Conservation (phyloP, 345 rosid species). For the Arabis alpina region DNA sequence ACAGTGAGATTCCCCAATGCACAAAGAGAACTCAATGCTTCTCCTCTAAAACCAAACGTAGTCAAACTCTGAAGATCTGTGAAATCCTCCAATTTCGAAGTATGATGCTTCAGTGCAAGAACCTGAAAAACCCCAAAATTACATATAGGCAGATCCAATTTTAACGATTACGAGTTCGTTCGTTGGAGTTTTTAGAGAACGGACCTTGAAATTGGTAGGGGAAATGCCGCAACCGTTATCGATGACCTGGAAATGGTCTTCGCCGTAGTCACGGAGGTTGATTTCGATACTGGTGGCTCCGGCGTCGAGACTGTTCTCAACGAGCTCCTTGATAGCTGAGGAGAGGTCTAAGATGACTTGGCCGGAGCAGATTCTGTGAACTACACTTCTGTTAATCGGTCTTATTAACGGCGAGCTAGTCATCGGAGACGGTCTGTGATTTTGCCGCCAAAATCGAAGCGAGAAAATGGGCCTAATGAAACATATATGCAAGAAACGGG, state of each 20-base stretch:
- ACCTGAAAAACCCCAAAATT: conserved; percentile 48
- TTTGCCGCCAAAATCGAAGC: too few relatives aligned
- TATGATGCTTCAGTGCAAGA: conserved; percentile 89
- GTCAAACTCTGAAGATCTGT: conserved; percentile 76
- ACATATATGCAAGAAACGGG: too few relatives aligned
- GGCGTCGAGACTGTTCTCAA: conserved; percentile 97
- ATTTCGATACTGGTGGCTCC: conserved; percentile 88
- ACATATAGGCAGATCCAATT: too few relatives aligned
- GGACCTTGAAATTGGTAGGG: conserved; percentile 80
- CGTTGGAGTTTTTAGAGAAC: conserved; percentile 10
- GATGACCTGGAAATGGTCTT: conserved; percentile 85
- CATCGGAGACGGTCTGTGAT: conserved; percentile 6
- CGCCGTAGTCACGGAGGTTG: conserved; percentile 76
- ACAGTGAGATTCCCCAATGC: conserved; percentile 78
- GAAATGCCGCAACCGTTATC: conserved; percentile 96
- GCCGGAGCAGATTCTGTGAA: conserved; percentile 86
- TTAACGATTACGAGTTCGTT: not conserved
- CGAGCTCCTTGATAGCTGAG: conserved; percentile 94
- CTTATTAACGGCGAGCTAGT: conserved; percentile 50
- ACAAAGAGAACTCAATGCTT: conserved; percentile 93
- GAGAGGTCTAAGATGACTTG: conserved; percentile 95
- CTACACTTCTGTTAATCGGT: conserved; percentile 76
- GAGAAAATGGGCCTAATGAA: too few relatives aligned
- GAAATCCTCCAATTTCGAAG: conserved; percentile 87
- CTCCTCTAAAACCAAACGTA: conserved; percentile 95